phyloP scores from a whole-genome alignment of 805 yeast genomes.

The Kregervanrija delftensis region DNA sequence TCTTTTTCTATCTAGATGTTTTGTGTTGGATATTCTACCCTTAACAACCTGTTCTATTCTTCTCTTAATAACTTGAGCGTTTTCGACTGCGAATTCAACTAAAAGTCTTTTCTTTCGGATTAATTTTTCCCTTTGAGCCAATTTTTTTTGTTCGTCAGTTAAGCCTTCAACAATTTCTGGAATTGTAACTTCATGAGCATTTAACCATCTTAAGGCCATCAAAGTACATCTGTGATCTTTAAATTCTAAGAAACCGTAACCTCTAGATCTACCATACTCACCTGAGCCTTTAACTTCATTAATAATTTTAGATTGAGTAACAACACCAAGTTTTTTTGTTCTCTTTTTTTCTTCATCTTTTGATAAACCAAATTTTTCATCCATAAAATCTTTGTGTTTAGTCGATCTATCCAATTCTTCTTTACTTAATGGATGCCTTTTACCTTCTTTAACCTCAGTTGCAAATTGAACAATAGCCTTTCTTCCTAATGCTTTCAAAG shows the following conservation, averaged over 20 bases:
- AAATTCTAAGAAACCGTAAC: conserved; percentile 92
- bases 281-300: conserved; percentile 89
- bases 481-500: conserved; percentile 86
- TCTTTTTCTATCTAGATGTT: conserved; percentile 16
- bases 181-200: conserved; percentile 77
- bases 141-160: conserved; percentile 57
- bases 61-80: conserved; percentile 88
- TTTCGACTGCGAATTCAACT: conserved; percentile 94
- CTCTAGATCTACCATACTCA: conserved; percentile 84
- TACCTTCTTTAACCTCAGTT: conserved; percentile 66
- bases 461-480: conserved; percentile 94
- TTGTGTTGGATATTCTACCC: conserved; percentile 22
- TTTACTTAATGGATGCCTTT: conserved; percentile 79
- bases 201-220: conserved; percentile 96
- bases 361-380: conserved; percentile 30
- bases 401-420: conserved; percentile 83
- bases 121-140: conserved; percentile 44
- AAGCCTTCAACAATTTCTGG: conserved; percentile 70
- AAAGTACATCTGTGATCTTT: conserved; percentile 88
- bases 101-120: conserved; percentile 66
- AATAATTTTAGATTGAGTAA: conserved; percentile 87
- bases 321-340: conserved; percentile 80
- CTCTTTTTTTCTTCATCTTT: conserved; percentile 40
- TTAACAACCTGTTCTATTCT: conserved; percentile 59
- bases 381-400: conserved; percentile 43